These are phyloP conservation scores for Debaryomyces psychrophilus DNA, from an alignment of 1,139 yeast species.

Conservation along the genomic window DNA sequence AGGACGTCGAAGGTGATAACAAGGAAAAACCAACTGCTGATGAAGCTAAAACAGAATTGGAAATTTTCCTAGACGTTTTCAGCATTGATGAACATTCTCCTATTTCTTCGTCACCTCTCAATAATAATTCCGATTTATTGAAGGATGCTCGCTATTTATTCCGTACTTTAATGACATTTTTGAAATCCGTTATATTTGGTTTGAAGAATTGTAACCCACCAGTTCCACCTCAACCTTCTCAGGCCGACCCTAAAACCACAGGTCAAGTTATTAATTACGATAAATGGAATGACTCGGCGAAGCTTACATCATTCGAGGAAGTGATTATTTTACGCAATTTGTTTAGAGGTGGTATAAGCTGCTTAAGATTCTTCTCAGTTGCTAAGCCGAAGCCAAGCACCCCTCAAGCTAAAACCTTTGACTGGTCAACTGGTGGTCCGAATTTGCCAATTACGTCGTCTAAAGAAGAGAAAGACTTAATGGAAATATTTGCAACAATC, in stretches of 20 bases:
- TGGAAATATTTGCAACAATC: constrained; percentile 94
- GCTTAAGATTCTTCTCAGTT: constrained; percentile 74
- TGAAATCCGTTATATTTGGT: constrained; percentile 89
- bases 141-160: constrained; percentile 88
- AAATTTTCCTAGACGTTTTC: constrained; percentile 40
- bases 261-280: constrained; percentile 58
- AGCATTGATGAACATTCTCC: constrained; percentile 47
- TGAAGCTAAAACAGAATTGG: constrained; percentile 18
- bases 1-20: constrained; percentile 14
- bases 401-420: constrained; percentile 53
- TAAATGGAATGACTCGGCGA: constrained; percentile 85
- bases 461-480: constrained; percentile 90
- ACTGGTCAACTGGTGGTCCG: constrained; percentile 70
- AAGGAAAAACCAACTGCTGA: constrained; percentile 18
- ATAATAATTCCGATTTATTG: constrained; percentile 61
- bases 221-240: constrained; percentile 57
- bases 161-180: constrained; percentile 85
- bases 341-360: constrained; percentile 83
- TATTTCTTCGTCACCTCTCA: constrained; percentile 33
- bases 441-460: constrained; percentile 83
- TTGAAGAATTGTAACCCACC: constrained; percentile 90
- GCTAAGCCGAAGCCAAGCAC: constrained; percentile 47
- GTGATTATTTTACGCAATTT: constrained; percentile 73
- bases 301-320: constrained; percentile 82
- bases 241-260: constrained; percentile 60